A percentile compares a stretch with the other conserved stretches of the same genome.
These are phyloP conservation scores for Pueraria montana DNA, from an alignment of 306 rosid genomes.

Conservation along the genomic window DNA sequence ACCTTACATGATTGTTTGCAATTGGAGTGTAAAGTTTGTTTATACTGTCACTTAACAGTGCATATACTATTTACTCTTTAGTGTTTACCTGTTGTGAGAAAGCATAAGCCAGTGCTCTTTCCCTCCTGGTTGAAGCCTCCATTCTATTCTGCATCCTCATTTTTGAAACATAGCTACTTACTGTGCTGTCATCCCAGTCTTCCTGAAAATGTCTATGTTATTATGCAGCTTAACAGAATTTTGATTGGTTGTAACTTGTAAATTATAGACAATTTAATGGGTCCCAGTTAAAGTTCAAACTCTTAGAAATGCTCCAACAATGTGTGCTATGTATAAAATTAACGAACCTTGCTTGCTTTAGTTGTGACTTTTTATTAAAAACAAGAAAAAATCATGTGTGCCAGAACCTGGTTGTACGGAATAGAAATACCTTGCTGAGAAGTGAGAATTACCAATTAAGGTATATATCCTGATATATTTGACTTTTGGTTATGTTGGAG, in stretches of 20 bases:
- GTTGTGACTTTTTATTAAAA: background rate
- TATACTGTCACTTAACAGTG: background rate
- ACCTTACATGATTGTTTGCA: background rate
- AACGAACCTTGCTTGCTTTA: background rate
- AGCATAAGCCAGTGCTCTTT: conserved; percentile 97
- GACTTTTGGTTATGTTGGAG: background rate
- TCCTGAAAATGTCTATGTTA: conserved; percentile 64
- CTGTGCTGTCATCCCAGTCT: conserved; percentile 96
- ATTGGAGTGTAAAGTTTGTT: background rate
- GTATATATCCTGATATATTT: background rate
- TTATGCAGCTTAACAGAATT: conserved; percentile 19
- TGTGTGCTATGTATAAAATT: background rate
- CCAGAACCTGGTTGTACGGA: background rate
- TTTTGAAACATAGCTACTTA: conserved; percentile 86
- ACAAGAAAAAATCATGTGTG: background rate
- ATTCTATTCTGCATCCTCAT: conserved; percentile 85
- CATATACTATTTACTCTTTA: background rate
- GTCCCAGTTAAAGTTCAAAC: background rate
- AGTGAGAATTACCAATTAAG: background rate
- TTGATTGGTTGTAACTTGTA: background rate
- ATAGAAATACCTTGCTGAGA: background rate
- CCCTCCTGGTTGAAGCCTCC: conserved; percentile 91
- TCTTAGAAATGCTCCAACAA: conserved; percentile 16
- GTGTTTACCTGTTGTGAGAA: conserved; percentile 89
- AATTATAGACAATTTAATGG: conserved; percentile 13